phyloP scores from a whole-genome alignment of 2,329 filamentous ascomycete genomes.

The Dryadomyces quercivorus region DNA sequence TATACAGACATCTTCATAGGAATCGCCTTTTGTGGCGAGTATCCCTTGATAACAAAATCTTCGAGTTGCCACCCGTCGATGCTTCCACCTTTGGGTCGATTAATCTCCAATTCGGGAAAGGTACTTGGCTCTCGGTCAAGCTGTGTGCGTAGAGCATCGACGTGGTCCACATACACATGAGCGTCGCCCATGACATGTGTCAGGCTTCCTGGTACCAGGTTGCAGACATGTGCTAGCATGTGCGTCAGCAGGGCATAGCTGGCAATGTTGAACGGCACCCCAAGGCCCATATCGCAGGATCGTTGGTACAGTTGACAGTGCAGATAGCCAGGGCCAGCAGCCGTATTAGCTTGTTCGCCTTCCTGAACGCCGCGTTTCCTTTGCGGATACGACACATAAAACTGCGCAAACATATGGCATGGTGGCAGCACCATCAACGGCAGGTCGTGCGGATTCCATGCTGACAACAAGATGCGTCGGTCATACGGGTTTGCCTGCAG shows the following conservation, averaged over 20 bases:
- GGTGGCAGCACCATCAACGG: slow-evolving; percentile 84
- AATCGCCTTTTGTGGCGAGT: slow-evolving; percentile 83
- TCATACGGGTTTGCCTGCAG: slow-evolving; percentile 77
- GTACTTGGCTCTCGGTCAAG: slow-evolving; percentile 65
- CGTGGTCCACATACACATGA: slow-evolving; percentile 90
- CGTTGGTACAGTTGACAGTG: slow-evolving; percentile 89
- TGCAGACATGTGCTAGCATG: slow-evolving; percentile 82
- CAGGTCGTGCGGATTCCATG: slow-evolving; percentile 87
- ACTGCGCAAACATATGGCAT: slow-evolving; percentile 96
- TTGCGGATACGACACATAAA: slow-evolving; percentile 72
- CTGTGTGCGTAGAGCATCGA: slow-evolving; percentile 75
- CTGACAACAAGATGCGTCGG: slow-evolving; percentile 75
- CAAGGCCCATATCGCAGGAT: slow-evolving; percentile 92
- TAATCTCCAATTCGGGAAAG: slow-evolving; percentile 71
- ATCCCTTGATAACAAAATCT: slow-evolving; percentile 78
- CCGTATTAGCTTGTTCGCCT: not conserved
- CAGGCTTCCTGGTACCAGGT: slow-evolving; percentile 72
- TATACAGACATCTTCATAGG: slow-evolving; percentile 98
- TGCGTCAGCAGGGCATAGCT: slow-evolving; percentile 88
- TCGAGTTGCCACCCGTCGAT: slow-evolving; percentile 87
- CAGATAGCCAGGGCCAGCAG: slow-evolving; percentile 43
- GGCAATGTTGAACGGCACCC: slow-evolving; percentile 96
- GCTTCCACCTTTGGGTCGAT: slow-evolving; percentile 49
- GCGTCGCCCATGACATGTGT: slow-evolving; percentile 97
- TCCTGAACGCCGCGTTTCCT: slow-evolving; percentile 16